A percentile compares a stretch with the other conserved stretches of the same genome.
These are phyloP conservation scores for Rostrohypoxylon terebratum DNA, from an alignment of 495 filamentous ascomycete genomes.

Conservation along the genomic window DNA sequence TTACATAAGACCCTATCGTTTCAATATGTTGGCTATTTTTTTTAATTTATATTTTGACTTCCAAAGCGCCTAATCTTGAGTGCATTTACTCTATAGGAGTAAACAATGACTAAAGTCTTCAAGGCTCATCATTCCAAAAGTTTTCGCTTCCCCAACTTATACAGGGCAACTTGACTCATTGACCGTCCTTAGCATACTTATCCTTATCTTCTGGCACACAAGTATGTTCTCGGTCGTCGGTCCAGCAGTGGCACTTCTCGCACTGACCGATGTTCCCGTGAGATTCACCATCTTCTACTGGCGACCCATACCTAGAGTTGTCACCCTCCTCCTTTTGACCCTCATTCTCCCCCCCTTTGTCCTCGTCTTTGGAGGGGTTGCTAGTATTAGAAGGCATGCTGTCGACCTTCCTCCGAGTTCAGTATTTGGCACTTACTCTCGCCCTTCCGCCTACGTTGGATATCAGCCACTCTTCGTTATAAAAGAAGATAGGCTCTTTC, in stretches of 20 bases:
- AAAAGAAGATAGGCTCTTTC: neutral
- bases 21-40: no score
- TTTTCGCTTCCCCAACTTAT: neutral
- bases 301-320: neutral
- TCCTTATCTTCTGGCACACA: slow-evolving; percentile 28
- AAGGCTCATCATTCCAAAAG: neutral
- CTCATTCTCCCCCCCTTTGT: neutral
- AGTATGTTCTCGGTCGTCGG: slow-evolving; percentile 3
- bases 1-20: no score
- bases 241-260: slow-evolving; percentile 24
- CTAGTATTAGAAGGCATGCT: neutral
- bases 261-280: slow-evolving; percentile 12
- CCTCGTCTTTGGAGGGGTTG: neutral
- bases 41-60: no score
- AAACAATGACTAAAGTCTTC: neutral
- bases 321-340: neutral
- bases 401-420: neutral
- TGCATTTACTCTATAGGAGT: neutral
- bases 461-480: neutral
- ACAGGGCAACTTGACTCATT: neutral
- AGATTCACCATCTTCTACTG: neutral
- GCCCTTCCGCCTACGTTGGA: neutral
- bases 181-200: slow-evolving; percentile 8
- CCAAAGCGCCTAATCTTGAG: no score
- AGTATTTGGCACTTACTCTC: neutral